A percentile compares a stretch with the other conserved stretches of the same genome.
Evolutionary conservation across 768 basidiomycete genomes (phyloP).

Genomic region (Royoungia palumana): DNA sequence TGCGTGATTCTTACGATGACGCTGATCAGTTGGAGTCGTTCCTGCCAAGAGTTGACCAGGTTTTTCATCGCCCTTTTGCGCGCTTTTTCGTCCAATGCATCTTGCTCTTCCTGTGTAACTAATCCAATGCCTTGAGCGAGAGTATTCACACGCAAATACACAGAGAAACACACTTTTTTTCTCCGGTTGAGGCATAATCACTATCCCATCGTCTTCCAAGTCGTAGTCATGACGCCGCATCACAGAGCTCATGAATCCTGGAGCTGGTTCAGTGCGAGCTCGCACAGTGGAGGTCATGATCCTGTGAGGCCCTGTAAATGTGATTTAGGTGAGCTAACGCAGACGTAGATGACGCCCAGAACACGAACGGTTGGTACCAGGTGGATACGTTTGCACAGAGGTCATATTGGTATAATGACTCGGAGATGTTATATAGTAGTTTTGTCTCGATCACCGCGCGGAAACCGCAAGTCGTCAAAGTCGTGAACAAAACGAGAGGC

Average conservation of each 20-base stretch:
- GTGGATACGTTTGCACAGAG: conserved; percentile 7
- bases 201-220: conserved; percentile 13
- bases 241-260: conserved; percentile 24
- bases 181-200: background rate
- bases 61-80: conserved; percentile 45
- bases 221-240: conserved; percentile 8
- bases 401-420: conserved; percentile 7
- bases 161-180: conserved; percentile 18
- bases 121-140: background rate
- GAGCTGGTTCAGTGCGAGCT: conserved; percentile 18
- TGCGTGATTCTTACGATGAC: conserved; percentile 45
- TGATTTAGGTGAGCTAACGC: background rate
- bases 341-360: background rate
- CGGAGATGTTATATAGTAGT: background rate
- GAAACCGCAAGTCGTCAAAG: conserved; percentile 1
- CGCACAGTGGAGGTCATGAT: conserved; percentile 11
- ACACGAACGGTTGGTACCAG: conserved; percentile 6
- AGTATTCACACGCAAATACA: background rate
- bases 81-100: conserved; percentile 45
- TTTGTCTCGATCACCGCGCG: background rate
- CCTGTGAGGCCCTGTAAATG: conserved; percentile 9
- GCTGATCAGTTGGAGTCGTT: conserved; percentile 57
- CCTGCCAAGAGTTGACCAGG: conserved; percentile 60
- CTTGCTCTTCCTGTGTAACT: conserved; percentile 50
- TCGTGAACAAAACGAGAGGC: conserved; percentile 1